Base-by-base conservation (phyloP, 2,329 filamentous ascomycete species). In the Chrysoporthe cubensis region DNA sequence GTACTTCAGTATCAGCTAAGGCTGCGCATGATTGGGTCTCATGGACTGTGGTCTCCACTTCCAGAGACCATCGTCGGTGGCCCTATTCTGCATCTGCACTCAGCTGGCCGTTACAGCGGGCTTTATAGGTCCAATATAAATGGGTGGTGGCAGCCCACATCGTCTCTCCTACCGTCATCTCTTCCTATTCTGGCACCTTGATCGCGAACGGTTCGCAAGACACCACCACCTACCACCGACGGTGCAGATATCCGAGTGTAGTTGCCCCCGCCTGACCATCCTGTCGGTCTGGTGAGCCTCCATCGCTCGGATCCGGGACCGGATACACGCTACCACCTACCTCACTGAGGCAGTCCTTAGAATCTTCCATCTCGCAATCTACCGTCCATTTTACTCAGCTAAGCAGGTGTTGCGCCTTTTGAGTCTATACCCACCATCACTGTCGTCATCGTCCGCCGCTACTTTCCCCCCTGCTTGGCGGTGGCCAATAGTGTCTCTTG, bases 251-350 rank as follows among this genome's bases (percentile, higher is more conserved):
- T 40, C 26, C 21, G 6, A 65, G 62, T 60, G 58, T 60, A 42
- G 61, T 34, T 43, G 44, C 43, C 21, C 50, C 57, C 61, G 42
- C 48, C 57, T 59, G 42, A 18, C 52, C 40, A 48, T 26, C 26
- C 56, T 40, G 40, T 65, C n/a, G 11, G 32, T 32, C 43, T 59
- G 42, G n/a, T 43, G 52, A 58, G 40, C 62, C 40, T 59, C 37
- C 62, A 56, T 48, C 44, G 21, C 61, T 69, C 58, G 52, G 42
- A 64, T 68, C 66, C 48, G 60, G 62, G 32, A 52, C 59, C 62
- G 46, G 48, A 66, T 46, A 57, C 44, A 57, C 66, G 65, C 62
- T 68, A 68, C 68, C 66, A 70, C 66, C 68, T 68, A 68, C 68
- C 65, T 56, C 61, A 66, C 61, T 67, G 42, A 70, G 68, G 68